A percentile compares a stretch with the other conserved stretches of the same genome.
Evolutionary conservation across 345 rosid genomes (phyloP).

Genomic region (Pseudoturritis turrita): DNA sequence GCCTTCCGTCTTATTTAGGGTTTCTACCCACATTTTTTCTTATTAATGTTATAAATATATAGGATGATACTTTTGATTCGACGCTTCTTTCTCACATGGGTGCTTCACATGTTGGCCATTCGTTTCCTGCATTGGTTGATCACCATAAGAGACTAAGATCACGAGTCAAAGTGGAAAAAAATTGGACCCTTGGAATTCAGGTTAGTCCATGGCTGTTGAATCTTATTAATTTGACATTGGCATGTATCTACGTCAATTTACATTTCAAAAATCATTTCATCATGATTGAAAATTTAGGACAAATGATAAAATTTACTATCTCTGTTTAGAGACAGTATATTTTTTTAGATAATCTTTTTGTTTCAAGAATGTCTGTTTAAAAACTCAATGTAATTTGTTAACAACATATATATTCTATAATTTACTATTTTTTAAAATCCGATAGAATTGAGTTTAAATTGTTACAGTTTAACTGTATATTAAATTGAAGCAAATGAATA

Average conservation of each 20-base stretch:
- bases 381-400: too few species aligned
- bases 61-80: conserved; percentile 53
- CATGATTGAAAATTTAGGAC: not conserved
- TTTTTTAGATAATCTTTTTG: not conserved
- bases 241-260: too few species aligned
- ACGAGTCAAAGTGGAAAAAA: conserved; percentile 42
- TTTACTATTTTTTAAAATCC: too few species aligned
- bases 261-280: not conserved
- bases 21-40: not conserved
- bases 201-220: conserved; percentile 29
- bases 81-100: conserved; percentile 42
- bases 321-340: too few species aligned
- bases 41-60: not conserved
- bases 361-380: not conserved
- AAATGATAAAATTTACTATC: not conserved
- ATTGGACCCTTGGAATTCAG: conserved; percentile 88
- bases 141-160: conserved; percentile 46
- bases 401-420: too few species aligned
- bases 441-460: too few species aligned
- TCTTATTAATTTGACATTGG: not conserved
- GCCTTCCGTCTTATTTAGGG: not conserved
- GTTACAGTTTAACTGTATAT: too few species aligned
- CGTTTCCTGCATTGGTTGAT: conserved; percentile 48
- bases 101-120: conserved; percentile 42
- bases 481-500: too few species aligned